Evolutionary conservation across 139 green algal species (phyloP), one percentile per base, ranked within the genome.

Genomic region (Coccomyxa sp.): DNA sequence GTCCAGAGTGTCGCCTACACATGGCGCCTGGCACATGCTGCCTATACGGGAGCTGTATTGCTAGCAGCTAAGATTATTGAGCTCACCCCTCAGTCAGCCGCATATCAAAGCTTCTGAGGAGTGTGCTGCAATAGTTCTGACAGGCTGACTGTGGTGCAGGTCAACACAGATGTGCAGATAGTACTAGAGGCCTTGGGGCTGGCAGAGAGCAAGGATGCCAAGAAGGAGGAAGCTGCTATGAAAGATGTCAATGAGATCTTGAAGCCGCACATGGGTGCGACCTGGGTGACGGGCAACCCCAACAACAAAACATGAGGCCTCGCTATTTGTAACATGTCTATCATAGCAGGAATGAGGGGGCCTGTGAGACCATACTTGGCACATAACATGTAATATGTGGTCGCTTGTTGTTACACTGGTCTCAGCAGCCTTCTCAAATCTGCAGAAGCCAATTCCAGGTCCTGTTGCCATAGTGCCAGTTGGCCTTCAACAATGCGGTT

Each of bases 221-320:
- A 70, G 10, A 9, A 31, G 18, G 74, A 78, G 74, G 54, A 37
- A 50, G 74, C 44, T 4, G 37, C 82, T 1, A 79, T 85, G 78
- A 58, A 73, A 50, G 36, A 79, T 40, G 70, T 85, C n/a, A 76
- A 78, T 74, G 18, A 73, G 36, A 54, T 81, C 27, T 72, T 86
- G n/a, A 71, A 83, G 70, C 79, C 37, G 37, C 71, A 55, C 14
- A 70, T 86, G 80, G 79, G 38, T 5, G 36, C n/a, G 41, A 78
- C 78, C 24, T 75, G 78, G 78, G 34, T 44, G n/a, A 50, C 64
- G 31, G 41, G 73, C 34, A 84, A 39, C 29, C 38, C 38, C 4
- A 35, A 38, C 27, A 82, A 74, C 3, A 84, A 77, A 37, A 74
- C 58, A 35, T 44, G 50, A 64, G 27, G 1, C 50, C 4, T 31